Evolutionary conservation across 1,284 basidiomycete species (phyloP).

Genomic region (Ustilago lituana): DNA sequence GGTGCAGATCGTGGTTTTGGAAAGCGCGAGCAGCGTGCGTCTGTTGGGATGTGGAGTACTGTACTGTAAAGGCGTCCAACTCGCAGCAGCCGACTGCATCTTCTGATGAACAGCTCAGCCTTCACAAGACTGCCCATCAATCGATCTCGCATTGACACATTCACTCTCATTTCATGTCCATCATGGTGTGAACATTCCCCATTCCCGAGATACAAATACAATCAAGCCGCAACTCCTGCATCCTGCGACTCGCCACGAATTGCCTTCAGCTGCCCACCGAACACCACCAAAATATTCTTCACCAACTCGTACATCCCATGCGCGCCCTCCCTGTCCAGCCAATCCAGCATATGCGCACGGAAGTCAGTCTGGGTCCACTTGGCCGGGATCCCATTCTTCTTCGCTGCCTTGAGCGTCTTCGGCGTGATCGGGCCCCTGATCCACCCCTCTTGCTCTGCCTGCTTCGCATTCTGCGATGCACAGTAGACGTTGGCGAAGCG

Average conservation of each 20-base stretch:
- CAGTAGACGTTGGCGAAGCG: conserved; percentile 34
- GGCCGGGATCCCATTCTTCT: conserved; percentile 25
- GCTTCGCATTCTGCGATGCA: not conserved
- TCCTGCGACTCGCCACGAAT: conserved; percentile 22
- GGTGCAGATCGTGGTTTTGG: too few species aligned
- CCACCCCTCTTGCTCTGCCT: conserved; percentile 14
- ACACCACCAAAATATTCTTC: conserved; percentile 33
- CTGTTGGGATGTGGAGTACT: too few species aligned
- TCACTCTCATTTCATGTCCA: too few species aligned
- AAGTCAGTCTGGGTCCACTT: conserved; percentile 41
- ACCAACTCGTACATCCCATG: conserved; percentile 41
- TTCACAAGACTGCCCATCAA: too few species aligned
- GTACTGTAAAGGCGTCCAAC: too few species aligned
- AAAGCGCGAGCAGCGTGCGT: too few species aligned
- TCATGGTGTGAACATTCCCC: too few species aligned
- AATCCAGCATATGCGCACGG: conserved; percentile 39
- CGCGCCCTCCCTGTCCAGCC: conserved; percentile 34
- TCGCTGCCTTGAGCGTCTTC: conserved; percentile 22
- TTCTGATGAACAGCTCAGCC: too few species aligned
- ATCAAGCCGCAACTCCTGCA: too few species aligned
- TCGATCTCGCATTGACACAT: too few species aligned
- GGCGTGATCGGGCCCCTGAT: conserved; percentile 41
- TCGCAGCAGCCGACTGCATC: conserved; percentile 1
- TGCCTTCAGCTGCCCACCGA: conserved; percentile 29
- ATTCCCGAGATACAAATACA: too few species aligned